These are phyloP conservation scores for Pichia deserticola DNA, from an alignment of 805 yeast species.

Conservation along the genomic window DNA sequence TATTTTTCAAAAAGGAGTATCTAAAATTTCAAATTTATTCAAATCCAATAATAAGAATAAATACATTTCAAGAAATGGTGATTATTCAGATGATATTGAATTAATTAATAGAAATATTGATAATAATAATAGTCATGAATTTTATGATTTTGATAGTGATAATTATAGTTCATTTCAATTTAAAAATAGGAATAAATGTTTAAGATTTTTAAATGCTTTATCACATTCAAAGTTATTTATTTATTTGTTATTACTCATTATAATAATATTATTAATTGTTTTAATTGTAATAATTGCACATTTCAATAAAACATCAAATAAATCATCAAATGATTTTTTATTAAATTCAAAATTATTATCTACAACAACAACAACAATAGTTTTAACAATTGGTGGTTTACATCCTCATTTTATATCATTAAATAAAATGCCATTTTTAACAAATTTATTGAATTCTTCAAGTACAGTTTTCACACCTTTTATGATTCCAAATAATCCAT, in stretches of 20 bases:
- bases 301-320: neutral
- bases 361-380: conserved; percentile 37
- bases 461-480: conserved; percentile 65
- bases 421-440: conserved; percentile 62
- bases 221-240: neutral
- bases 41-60: neutral
- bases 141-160: conserved; percentile 4
- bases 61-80: neutral
- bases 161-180: too few species aligned
- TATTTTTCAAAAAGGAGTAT: neutral
- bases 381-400: conserved; percentile 81
- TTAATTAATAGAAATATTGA: conserved; percentile 8
- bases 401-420: conserved; percentile 79
- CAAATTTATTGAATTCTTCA: conserved; percentile 43
- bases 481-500: conserved; percentile 82
- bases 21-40: neutral
- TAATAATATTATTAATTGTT: conserved; percentile 2
- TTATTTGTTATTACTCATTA: neutral
- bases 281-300: conserved; percentile 3
- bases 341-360: neutral
- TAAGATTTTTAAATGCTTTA: neutral
- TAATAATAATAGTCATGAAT: conserved; percentile 1
- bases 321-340: neutral
- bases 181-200: neutral
- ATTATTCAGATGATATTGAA: conserved; percentile 7